These are phyloP conservation scores for Fraxinus anomala DNA, from an alignment of 257 asterid species.

Conservation along the genomic window DNA sequence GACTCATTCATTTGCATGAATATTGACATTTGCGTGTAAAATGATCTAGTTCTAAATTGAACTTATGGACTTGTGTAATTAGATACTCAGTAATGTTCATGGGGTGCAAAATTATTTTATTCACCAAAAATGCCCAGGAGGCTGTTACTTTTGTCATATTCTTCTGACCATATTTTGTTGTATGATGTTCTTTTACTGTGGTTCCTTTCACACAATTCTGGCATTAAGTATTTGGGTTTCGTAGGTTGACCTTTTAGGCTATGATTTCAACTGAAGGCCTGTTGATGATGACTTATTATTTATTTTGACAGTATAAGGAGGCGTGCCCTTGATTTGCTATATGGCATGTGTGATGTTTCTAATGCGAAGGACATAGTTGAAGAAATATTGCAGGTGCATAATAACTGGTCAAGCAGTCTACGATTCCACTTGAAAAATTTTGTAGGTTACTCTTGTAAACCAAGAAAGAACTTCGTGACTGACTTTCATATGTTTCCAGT, in stretches of 20 bases:
- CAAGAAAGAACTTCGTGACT: conserved; percentile 25
- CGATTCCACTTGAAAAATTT: conserved; percentile 21
- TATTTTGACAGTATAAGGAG: conserved; percentile 70
- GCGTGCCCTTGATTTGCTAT: conserved; percentile 94
- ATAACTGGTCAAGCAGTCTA: conserved; percentile 23
- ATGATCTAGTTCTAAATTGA: not conserved
- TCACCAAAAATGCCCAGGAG: not conserved
- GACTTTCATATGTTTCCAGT: conserved; percentile 45
- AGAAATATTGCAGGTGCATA: conserved; percentile 79
- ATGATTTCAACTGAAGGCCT: conserved; percentile 3
- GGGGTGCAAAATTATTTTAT: not conserved
- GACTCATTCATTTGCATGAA: not conserved
- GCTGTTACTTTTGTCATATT: not conserved
- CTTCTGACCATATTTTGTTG: not conserved
- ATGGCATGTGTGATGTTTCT: conserved; percentile 98
- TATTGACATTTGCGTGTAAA: not conserved
- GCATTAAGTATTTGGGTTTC: not conserved
- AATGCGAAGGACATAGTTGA: conserved; percentile 98
- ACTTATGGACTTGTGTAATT: not conserved
- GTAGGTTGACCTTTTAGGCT: conserved; percentile 9
- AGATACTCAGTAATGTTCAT: not conserved
- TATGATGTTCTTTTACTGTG: not conserved
- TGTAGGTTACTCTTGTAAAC: conserved; percentile 26
- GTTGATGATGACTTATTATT: conserved; percentile 25
- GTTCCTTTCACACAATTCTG: conserved; percentile 4